Evolutionary conservation across 441 rosid genomes (phyloP), one percentile per base, ranked within the genome.

Genomic region (Arabidopsis hybrid): DNA sequence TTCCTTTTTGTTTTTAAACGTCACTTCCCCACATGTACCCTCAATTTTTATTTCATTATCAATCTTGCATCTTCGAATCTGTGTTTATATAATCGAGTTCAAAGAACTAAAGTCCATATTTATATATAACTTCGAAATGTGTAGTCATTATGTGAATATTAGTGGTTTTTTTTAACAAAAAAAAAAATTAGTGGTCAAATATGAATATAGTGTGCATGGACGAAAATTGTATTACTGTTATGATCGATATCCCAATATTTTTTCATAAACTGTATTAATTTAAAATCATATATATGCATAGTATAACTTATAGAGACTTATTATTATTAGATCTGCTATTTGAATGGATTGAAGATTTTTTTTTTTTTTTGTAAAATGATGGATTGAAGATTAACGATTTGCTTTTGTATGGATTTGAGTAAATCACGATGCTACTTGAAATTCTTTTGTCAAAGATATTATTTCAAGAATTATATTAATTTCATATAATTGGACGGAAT

Each of bases 11-110:
- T 13, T 49, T 47, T 65, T 35, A 65, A 71, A 77, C 80, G 80
- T 71, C 76, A 77, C 80, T 77, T 77, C 76, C 63, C 70, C 71
- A 71, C 56, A 71, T 76, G 56, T 58, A 31, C 57, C 76, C 49
- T 76, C 65, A 12, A 29, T 36, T 58, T 62, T 26, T 51, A 59
- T 58, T 65, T 76, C 76, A 29, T 60, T 67, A 55, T 80, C 78
- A 76, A 50, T 69, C 69, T 49, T 66, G 57, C 63, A 51, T 29
- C 62, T 29, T 4, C 55, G 62, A 51, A 68, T 63, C 71, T 61
- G 12, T 55, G 4, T 18, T 52, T 16, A 12, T 12, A 40, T 26
- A 8, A 53, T 35, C 50, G 35, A 11, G 43, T 65, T 73, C 21
- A n/a, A 35, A 21, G 39, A 14, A 35, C 65, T 46, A 52, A 40